Percentiles rank a stretch among this genome's conserved stretches.
Evolutionary conservation across 2,329 filamentous ascomycete species (phyloP).

Genomic region (Colletotrichum gloeosporioides): DNA sequence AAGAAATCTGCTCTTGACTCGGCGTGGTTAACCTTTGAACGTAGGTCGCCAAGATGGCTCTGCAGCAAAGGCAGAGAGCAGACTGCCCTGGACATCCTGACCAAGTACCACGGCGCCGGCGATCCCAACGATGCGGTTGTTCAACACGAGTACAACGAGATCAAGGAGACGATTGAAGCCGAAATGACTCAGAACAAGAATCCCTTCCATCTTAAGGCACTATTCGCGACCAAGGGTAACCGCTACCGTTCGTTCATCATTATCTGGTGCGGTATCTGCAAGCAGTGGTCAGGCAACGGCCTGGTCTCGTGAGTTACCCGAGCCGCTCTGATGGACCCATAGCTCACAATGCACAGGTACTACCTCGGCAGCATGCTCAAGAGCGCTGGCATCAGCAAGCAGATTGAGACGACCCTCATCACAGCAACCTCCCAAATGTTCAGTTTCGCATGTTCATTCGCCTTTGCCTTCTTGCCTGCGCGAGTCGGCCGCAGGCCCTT

Average conservation of each 20-base stretch:
- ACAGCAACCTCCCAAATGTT: constrained; percentile 21
- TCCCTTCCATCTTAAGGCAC: constrained; percentile 23
- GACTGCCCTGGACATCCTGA: constrained; percentile 56
- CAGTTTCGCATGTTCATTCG: constrained; percentile 17
- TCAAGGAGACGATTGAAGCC: constrained; percentile 35
- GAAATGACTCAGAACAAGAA: constrained; percentile 39
- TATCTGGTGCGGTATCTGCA: constrained; percentile 48
- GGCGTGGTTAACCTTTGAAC: not conserved
- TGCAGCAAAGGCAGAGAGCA: constrained; percentile 31
- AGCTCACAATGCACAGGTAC: not conserved
- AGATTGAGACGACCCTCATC: constrained; percentile 15
- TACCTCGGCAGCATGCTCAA: constrained; percentile 15
- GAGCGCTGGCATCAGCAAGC: constrained; percentile 13
- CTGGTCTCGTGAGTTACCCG: not conserved
- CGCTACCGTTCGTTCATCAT: constrained; percentile 42
- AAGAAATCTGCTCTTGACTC: not conserved
- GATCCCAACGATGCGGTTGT: constrained; percentile 56
- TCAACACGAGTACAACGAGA: constrained; percentile 56
- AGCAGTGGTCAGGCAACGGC: constrained; percentile 36
- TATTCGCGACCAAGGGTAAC: constrained; percentile 34
- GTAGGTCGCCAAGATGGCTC: constrained; percentile 15
- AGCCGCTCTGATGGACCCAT: not conserved
- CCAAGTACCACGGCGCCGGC: constrained; percentile 65
- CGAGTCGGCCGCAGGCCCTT: constrained; percentile 18
- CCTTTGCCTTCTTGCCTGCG: constrained; percentile 13